These are phyloP conservation scores for Ulmus americana DNA, from an alignment of 331 rosid species.

Conservation along the genomic window DNA sequence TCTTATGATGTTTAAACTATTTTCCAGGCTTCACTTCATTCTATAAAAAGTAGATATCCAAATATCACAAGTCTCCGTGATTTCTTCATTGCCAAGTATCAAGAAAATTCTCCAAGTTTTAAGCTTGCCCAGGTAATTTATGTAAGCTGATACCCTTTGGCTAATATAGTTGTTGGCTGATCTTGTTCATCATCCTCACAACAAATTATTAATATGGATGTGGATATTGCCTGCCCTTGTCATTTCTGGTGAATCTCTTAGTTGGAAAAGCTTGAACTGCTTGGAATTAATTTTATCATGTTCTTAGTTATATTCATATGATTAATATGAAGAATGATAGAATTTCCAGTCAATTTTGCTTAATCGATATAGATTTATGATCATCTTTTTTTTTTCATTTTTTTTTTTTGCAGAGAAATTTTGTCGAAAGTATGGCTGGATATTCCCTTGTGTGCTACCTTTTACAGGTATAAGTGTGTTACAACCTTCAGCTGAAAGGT, in stretches of 20 bases:
- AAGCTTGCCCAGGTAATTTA: constrained; percentile 90
- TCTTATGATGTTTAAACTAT: constrained; percentile 16
- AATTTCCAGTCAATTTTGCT: constrained; percentile 2
- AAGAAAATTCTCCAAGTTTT: constrained; percentile 86
- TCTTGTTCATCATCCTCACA: not conserved
- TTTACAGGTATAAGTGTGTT: constrained; percentile 52
- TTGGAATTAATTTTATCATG: not conserved
- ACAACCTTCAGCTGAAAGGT: too few species aligned
- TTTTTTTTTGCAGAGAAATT: constrained; percentile 65
- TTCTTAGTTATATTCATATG: not conserved
- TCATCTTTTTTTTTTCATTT: constrained; percentile 4
- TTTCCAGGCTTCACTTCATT: constrained; percentile 88
- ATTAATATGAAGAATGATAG: not conserved
- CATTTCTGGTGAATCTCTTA: not conserved
- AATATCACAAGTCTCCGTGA: constrained; percentile 70
- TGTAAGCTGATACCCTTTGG: not conserved
- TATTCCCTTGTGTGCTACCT: constrained; percentile 95
- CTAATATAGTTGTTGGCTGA: not conserved
- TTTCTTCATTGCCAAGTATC: constrained; percentile 80
- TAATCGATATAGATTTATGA: constrained; percentile 6
- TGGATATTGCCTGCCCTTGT: not conserved
- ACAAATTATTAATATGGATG: not conserved
- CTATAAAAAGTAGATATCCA: constrained; percentile 89
- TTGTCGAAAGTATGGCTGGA: constrained; percentile 99
- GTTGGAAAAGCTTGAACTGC: constrained; percentile 5